Percentiles rank a stretch among this genome's conserved stretches.
Conservation (phyloP, 805 yeast species). For the Monosporozyma solicola region DNA sequence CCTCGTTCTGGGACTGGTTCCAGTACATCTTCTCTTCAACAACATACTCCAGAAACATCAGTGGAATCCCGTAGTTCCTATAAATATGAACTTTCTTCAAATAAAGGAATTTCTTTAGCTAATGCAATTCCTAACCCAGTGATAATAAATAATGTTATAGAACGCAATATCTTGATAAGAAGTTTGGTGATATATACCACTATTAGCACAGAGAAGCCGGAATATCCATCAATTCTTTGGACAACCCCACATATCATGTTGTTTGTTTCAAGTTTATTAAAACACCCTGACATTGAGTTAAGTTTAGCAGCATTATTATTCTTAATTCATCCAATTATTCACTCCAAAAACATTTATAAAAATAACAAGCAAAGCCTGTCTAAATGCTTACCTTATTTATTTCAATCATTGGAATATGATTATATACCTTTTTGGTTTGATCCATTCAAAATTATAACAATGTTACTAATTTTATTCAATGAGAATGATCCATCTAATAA, state of each 20-base stretch:
- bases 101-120: slow-evolving; percentile 10
- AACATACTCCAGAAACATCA: neutral
- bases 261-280: slow-evolving; percentile 19
- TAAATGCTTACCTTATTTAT: slow-evolving; percentile 20
- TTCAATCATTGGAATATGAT: slow-evolving; percentile 18
- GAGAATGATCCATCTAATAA: slow-evolving; percentile 17
- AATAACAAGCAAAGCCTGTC: slow-evolving; percentile 10
- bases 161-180: slow-evolving; percentile 11
- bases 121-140: slow-evolving; percentile 19
- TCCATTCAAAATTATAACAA: slow-evolving; percentile 20
- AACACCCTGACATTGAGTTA: slow-evolving; percentile 14
- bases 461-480: slow-evolving; percentile 18
- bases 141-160: slow-evolving; percentile 13
- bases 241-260: slow-evolving; percentile 10
- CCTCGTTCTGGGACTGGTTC: neutral
- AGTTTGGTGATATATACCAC: slow-evolving; percentile 13
- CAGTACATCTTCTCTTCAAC: neutral
- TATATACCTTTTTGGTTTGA: slow-evolving; percentile 28
- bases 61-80: too few relatives aligned
- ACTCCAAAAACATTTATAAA: slow-evolving; percentile 7
- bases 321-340: slow-evolving; percentile 13
- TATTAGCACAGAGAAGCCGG: neutral
- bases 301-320: slow-evolving; percentile 19
- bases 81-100: slow-evolving; percentile 12
- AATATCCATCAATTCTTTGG: slow-evolving; percentile 5